Base-by-base conservation (phyloP, 305 asterid genomes). In the Caryopteris hybrid region DNA sequence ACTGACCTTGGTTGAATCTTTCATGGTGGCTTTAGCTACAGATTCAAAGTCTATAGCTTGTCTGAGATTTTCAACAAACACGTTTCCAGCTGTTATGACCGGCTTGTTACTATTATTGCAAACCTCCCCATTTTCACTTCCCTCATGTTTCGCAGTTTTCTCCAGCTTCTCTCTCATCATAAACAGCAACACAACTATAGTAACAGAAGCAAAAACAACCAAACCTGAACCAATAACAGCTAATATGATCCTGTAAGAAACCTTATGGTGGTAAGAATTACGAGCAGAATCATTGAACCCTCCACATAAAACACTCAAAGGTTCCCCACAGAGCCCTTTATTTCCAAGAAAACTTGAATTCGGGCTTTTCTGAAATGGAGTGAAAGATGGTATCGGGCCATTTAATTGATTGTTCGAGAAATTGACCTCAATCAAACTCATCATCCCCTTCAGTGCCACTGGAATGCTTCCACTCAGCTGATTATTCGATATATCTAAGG, bases 1-100 rank as follows among this genome's bases (percentile, higher is more conserved):
- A 66, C 83, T 79, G 57, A 85, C 81, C 80, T 83, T 83, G 68
- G 81, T 86, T 0, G 89, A 79, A 23, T 95, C 97, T 77, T 91
- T 86, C 79, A 81, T 45, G 22, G 88, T 84, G 57, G 98, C 90
- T 79, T 81, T 89, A 1, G 88, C 92, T 9, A 86, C 92, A n/a
- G 95, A 92, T 71, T 91, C 98, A 42, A 86, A 95, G 74, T 91
- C 97, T n/a, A 91, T 74, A 2, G 99, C 99, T 77, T 95, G 98
- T 71, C 70, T 76, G 64, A 89, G 94, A 53, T 85, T 95, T 46
- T 95, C 98, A 58, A 83, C 78, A 56, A 95, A 95, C 59, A 95
- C 84, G 36, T 82, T 85, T 21, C 95, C 97, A 4, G 85, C 88
- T 54, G 81, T 66, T 65, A 90, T 78, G 42, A 83, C 87, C 6